Conservation (phyloP, 1,284 basidiomycete species). For the Gomphus bonarii region DNA sequence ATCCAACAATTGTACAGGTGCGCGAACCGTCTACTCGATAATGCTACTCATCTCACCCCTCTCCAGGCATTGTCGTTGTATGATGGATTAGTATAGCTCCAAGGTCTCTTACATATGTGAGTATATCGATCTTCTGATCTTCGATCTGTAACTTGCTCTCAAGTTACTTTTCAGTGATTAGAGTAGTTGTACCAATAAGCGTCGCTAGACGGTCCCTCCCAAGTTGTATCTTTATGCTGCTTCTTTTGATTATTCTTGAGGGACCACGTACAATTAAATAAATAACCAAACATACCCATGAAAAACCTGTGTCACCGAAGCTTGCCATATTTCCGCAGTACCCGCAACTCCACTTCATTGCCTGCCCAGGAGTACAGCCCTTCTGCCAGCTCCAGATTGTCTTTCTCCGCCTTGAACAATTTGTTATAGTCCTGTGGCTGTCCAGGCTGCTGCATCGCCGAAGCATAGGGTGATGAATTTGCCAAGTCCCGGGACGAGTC, state of each 20-base stretch:
- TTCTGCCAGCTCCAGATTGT: conserved; percentile 88
- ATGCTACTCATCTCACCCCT: conserved; percentile 12
- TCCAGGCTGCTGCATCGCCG: conserved; percentile 37
- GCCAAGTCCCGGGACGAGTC: conserved; percentile 69
- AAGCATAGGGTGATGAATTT: conserved; percentile 54
- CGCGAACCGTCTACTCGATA: conserved; percentile 16
- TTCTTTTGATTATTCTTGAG: background rate
- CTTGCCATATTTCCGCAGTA: conserved; percentile 69
- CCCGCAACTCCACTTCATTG: conserved; percentile 67
- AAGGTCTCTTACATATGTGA: too few relatives aligned
- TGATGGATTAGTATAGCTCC: conserved; percentile 56
- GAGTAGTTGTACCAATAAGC: background rate
- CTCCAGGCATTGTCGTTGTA: conserved; percentile 65
- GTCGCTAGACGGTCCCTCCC: background rate
- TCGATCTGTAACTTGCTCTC: background rate
- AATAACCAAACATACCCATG: background rate
- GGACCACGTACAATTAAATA: background rate
- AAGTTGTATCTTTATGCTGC: background rate
- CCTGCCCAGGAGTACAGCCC: conserved; percentile 78
- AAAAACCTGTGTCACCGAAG: conserved; percentile 12
- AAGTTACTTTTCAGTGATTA: background rate
- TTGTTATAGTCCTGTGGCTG: conserved; percentile 80
- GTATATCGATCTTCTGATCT: background rate
- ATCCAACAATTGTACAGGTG: conserved; percentile 96
- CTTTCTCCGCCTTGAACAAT: conserved; percentile 84